Conservation (phyloP, 139 green algal species). For the Coelastrella sp. region DNA sequence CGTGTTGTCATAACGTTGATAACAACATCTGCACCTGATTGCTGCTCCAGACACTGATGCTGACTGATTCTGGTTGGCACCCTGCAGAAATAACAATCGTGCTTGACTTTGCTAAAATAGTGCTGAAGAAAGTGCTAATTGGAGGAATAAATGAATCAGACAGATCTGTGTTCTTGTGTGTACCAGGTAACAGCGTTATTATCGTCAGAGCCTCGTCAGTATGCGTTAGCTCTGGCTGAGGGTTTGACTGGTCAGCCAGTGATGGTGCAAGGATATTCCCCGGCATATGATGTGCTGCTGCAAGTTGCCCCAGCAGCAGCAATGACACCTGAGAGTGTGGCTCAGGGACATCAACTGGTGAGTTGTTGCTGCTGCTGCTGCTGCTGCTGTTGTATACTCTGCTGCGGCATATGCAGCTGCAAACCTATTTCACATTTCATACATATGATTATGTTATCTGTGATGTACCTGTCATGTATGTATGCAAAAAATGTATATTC, state of each 20-base stretch:
- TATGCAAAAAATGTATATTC: background rate
- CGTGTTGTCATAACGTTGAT: background rate
- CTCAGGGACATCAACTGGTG: conserved; percentile 50
- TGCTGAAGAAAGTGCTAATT: no score
- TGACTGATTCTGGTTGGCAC: no score
- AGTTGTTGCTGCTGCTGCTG: no score
- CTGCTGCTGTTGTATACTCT: background rate
- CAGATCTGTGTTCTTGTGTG: background rate
- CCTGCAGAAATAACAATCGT: no score
- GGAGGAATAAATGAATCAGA: no score
- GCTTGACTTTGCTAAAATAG: no score
- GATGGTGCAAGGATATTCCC: conserved; percentile 44
- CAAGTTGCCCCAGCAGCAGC: conserved; percentile 57
- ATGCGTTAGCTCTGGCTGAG: conserved; percentile 54
- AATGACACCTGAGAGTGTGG: conserved; percentile 58
- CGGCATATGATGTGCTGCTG: conserved; percentile 54
- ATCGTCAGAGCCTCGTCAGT: conserved; percentile 40
- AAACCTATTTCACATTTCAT: no score
- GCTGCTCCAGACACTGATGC: no score
- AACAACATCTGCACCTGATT: no score
- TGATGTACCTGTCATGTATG: no score
- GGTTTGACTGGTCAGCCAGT: conserved; percentile 51
- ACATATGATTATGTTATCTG: no score
- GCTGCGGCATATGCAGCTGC: background rate
- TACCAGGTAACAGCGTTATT: conserved; percentile 24